Evolutionary conservation across 805 yeast genomes (phyloP).

Genomic region (Candida morakotiae): DNA sequence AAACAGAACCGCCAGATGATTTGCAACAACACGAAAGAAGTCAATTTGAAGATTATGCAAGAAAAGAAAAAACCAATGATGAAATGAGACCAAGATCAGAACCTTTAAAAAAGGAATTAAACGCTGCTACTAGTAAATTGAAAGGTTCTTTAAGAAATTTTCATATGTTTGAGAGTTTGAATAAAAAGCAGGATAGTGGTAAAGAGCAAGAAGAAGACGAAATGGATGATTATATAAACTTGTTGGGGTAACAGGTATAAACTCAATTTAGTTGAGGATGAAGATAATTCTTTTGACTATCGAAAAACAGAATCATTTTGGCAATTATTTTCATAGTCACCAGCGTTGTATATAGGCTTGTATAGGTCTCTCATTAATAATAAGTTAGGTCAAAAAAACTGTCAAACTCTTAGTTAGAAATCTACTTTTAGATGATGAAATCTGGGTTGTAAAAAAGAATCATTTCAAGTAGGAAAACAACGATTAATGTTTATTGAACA

Average conservation of each 20-base stretch:
- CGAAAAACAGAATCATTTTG: slow-evolving; percentile 4
- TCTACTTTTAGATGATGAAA: too few species aligned
- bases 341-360: too few species aligned
- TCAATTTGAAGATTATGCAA: not conserved
- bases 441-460: too few species aligned
- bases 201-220: slow-evolving; percentile 2
- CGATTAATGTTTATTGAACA: too few species aligned
- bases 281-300: slow-evolving; percentile 1
- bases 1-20: not conserved
- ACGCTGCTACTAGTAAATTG: slow-evolving; percentile 2
- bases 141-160: slow-evolving; percentile 3
- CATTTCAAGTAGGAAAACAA: too few species aligned
- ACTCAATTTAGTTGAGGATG: slow-evolving; percentile 1
- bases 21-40: not conserved
- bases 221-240: slow-evolving; percentile 9
- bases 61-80: not conserved
- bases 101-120: slow-evolving; percentile 3
- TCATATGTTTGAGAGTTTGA: slow-evolving; percentile 6
- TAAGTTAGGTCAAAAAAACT: not conserved
- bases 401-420: too few species aligned
- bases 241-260: slow-evolving; percentile 8
- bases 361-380: not conserved
- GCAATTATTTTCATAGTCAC: slow-evolving; percentile 2
- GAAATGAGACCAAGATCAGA: slow-evolving; percentile 3
- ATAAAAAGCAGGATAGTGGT: slow-evolving; percentile 2